A percentile compares a stretch with the other conserved stretches of the same genome.
Conservation (phyloP, 129 eudicot species). For the Escallonia rubra region DNA sequence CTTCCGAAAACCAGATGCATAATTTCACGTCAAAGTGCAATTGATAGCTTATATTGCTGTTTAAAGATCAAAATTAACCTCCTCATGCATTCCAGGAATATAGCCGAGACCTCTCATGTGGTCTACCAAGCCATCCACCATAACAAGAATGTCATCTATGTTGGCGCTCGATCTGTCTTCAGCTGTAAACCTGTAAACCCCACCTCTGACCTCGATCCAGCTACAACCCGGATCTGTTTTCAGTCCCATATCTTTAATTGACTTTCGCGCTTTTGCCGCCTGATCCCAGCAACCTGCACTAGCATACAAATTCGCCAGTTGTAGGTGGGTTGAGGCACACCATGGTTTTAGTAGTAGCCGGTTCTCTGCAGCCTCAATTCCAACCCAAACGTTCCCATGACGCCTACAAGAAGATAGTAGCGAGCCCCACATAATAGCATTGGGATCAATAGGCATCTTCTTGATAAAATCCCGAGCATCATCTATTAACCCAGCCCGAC, state of each 20-base stretch:
- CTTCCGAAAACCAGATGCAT: too few relatives aligned
- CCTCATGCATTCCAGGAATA: conserved; percentile 9
- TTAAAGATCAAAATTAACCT: neutral
- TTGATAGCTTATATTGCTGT: neutral
- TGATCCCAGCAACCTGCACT: conserved; percentile 42
- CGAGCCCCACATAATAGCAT: conserved; percentile 50
- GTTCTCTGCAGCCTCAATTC: conserved; percentile 47
- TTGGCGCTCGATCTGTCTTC: conserved; percentile 16
- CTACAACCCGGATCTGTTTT: conserved; percentile 45
- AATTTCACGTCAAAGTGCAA: too few relatives aligned
- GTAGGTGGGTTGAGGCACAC: conserved; percentile 42
- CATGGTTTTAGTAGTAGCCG: conserved; percentile 40
- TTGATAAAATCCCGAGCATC: conserved; percentile 44
- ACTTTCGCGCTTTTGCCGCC: conserved; percentile 34
- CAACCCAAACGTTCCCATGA: conserved; percentile 49
- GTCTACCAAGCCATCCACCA: conserved; percentile 17
- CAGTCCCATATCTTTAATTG: conserved; percentile 39
- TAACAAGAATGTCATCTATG: neutral
- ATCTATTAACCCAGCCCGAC: conserved; percentile 47
- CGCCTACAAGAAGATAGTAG: conserved; percentile 46
- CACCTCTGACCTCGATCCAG: conserved; percentile 32
- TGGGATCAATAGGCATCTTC: conserved; percentile 31
- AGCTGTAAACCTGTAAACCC: conserved; percentile 17
- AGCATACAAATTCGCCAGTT: conserved; percentile 47
- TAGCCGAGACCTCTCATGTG: conserved; percentile 17